Evolutionary conservation across 257 asterid genomes (phyloP).

Genomic region (Solanum rostratum): DNA sequence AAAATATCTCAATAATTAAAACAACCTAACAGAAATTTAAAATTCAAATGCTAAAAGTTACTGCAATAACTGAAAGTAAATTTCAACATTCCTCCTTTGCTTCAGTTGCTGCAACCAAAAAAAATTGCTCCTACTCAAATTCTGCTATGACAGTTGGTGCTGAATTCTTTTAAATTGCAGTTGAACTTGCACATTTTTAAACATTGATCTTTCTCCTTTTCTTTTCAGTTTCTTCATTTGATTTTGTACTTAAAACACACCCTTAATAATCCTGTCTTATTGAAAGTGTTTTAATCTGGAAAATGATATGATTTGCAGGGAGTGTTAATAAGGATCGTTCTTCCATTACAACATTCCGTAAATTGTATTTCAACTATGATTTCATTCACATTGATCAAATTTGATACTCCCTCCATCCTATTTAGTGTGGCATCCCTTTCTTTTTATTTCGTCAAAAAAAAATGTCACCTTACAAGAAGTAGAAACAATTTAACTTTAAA

Average conservation of each 20-base stretch:
- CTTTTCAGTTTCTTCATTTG: neutral
- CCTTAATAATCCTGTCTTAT: neutral
- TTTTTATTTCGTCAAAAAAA: too few species aligned
- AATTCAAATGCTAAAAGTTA: neutral
- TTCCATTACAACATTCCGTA: neutral
- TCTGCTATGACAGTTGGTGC: neutral
- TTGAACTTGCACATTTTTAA: too few species aligned
- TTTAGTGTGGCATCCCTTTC: too few species aligned
- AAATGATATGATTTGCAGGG: neutral
- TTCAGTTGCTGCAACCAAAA: neutral
- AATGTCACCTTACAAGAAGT: too few species aligned
- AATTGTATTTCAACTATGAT: neutral
- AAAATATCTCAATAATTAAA: neutral
- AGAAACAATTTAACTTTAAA: too few species aligned
- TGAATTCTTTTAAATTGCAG: neutral
- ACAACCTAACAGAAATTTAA: neutral
- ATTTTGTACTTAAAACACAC: neutral
- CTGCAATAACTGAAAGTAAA: neutral
- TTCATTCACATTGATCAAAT: neutral
- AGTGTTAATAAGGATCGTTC: neutral
- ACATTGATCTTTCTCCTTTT: too few species aligned
- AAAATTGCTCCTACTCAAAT: neutral
- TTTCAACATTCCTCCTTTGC: too few species aligned
- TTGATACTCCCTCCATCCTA: neutral
- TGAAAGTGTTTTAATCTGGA: neutral